Evolutionary conservation across 331 rosid species (phyloP).

Genomic region (Rhamnella rubrinervis): DNA sequence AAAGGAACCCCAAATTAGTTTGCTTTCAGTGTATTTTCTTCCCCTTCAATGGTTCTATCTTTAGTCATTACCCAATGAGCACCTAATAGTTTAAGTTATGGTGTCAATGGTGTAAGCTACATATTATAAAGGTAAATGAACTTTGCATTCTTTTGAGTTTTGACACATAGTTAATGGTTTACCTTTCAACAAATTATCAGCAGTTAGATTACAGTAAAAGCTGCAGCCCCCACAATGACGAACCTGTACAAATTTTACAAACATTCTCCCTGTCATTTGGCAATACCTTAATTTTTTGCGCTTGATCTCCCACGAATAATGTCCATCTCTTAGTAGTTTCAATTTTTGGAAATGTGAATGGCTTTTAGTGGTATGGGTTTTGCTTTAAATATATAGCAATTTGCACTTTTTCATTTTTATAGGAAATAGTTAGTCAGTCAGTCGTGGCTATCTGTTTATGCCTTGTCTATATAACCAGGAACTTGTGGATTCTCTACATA

Average conservation of each 20-base stretch:
- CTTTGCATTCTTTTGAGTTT: background rate
- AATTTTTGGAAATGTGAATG: background rate
- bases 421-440: background rate
- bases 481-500: conserved; percentile 52
- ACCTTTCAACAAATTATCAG: background rate
- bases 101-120: too few relatives aligned
- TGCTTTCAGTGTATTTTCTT: background rate
- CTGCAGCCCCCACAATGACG: background rate
- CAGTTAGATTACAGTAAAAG: background rate
- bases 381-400: background rate
- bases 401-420: background rate
- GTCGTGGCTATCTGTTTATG: conserved; percentile 13
- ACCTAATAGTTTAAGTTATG: too few relatives aligned
- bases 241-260: background rate
- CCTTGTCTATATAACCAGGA: conserved; percentile 42
- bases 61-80: too few relatives aligned
- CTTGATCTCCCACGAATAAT: too few relatives aligned
- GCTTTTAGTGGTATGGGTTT: background rate
- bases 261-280: background rate
- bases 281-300: too few relatives aligned
- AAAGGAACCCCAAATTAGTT: background rate
- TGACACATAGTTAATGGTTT: background rate
- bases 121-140: too few relatives aligned
- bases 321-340: background rate
- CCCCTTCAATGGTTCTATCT: background rate